Conservation (phyloP, 768 basidiomycete genomes). For the Collybia sordida region DNA sequence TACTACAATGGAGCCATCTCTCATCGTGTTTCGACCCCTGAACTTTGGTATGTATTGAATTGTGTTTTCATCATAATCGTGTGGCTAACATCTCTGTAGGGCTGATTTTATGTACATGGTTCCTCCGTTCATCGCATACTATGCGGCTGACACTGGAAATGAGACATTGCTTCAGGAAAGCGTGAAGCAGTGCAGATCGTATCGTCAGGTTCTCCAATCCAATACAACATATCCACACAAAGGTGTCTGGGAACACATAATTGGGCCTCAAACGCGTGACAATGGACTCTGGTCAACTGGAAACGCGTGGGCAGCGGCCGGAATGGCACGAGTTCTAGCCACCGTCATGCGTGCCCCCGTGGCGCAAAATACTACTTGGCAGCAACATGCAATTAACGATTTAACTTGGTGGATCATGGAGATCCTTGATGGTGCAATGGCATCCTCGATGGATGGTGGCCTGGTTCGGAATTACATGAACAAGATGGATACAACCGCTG, state of each 20-base stretch:
- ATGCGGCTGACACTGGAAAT: slow-evolving; percentile 38
- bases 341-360: slow-evolving; percentile 40
- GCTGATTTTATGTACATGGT: slow-evolving; percentile 54
- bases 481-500: slow-evolving; percentile 20
- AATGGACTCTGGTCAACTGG: slow-evolving; percentile 48
- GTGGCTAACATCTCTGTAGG: slow-evolving; percentile 22
- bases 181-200: slow-evolving; percentile 37
- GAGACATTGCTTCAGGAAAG: slow-evolving; percentile 31
- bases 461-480: slow-evolving; percentile 43
- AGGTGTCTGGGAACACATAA: slow-evolving; percentile 43
- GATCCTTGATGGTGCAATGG: slow-evolving; percentile 43
- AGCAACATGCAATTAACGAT: slow-evolving; percentile 21
- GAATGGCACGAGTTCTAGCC: slow-evolving; percentile 60
- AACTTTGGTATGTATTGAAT: slow-evolving; percentile 36
- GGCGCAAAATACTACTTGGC: slow-evolving; percentile 20
- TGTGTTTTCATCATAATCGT: not conserved
- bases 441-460: slow-evolving; percentile 26
- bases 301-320: slow-evolving; percentile 74
- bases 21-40: slow-evolving; percentile 35
- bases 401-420: slow-evolving; percentile 41
- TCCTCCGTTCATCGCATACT: slow-evolving; percentile 50
- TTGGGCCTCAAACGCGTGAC: slow-evolving; percentile 39
- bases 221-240: slow-evolving; percentile 22
- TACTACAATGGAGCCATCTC: slow-evolving; percentile 46
- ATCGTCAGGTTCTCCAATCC: slow-evolving; percentile 33